Base-by-base conservation (phyloP, 495 filamentous ascomycete species). In the Lentithecium fluviatile region DNA sequence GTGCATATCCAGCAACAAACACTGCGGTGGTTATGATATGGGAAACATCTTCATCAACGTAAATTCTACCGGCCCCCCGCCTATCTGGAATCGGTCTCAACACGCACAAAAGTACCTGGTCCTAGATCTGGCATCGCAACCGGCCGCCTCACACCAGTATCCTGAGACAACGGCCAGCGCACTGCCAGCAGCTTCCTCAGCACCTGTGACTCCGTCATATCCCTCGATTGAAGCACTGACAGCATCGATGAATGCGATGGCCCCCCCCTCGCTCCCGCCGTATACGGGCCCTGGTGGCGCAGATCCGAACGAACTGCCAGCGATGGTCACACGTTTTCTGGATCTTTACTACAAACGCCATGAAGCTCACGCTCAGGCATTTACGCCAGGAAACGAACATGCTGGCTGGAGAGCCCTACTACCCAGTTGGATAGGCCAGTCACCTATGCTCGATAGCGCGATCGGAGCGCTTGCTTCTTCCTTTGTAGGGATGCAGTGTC, bases 31-130 rank as follows among this genome's bases (percentile, higher is more conserved):
- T 15, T 66, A 66, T 29, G 63, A 66, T 32, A 21, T 60, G 19
- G 56, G 56, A 19, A 21, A 49, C 4, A 59, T 61, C 32, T 66
- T 66, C 46, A 66, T 66, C 29, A 66, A 66, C 32, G 42, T 66
- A 13, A 60, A 40, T n/a, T 56, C 63, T 0, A 43, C 25, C 15
- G 52, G 52, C 0, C 63, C 63, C 12, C 51, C 56, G 17, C 57
- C 63, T 24, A 12, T 37, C 6, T 66, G 63, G 63, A 64, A 48
- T 25, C 56, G 57, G 23, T 56, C 56, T 13, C 53, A 56, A 20
- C 45, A 60, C 40, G 56, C 56, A 20, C 57, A 60, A 38, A 60
- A 66, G 38, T 60, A 60, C 26, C 63, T 64, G 20, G 61, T 64
- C 8, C 26, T 64, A 6, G 61, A 64, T 24, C 34, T 58, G 8